Evolutionary conservation across 495 filamentous ascomycete species (phyloP).

Genomic region (Acidiella bohemica): DNA sequence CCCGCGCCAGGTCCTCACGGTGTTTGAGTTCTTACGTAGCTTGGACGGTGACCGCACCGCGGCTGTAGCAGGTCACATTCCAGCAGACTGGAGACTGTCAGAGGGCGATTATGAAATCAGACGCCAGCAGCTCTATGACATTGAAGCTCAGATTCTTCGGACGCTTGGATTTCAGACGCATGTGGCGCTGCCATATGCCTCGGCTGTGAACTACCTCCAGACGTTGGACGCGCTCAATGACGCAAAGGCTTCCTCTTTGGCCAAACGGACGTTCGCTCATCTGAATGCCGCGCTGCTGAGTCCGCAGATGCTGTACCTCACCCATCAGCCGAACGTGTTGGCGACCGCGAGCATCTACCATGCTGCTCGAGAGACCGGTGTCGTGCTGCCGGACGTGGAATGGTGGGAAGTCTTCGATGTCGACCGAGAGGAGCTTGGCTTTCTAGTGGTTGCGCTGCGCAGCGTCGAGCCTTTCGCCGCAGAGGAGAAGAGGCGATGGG

Average conservation of each 20-base stretch:
- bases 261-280: constrained; percentile 53
- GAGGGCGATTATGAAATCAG: constrained; percentile 54
- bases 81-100: constrained; percentile 50
- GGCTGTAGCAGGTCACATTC: constrained; percentile 29
- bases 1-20: constrained; percentile 66
- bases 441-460: constrained; percentile 73
- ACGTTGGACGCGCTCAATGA: constrained; percentile 50
- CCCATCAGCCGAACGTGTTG: constrained; percentile 73
- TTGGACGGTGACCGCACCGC: constrained; percentile 12
- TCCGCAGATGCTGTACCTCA: constrained; percentile 80
- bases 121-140: constrained; percentile 47
- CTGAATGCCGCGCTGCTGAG: constrained; percentile 73
- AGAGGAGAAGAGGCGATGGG: constrained; percentile 40
- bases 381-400: constrained; percentile 62
- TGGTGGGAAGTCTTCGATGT: constrained; percentile 99
- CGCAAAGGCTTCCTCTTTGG: constrained; percentile 34
- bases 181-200: constrained; percentile 67
- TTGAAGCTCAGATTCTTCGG: constrained; percentile 63
- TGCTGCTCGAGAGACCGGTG: constrained; percentile 61
- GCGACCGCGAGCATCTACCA: constrained; percentile 85
- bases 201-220: constrained; percentile 89
- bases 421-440: constrained; percentile 90
- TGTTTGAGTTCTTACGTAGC: constrained; percentile 24
- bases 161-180: constrained; percentile 70
- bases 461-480: constrained; percentile 62